Evolutionary conservation across 257 asterid species (phyloP).

Genomic region (Solanum tarapatanum): DNA sequence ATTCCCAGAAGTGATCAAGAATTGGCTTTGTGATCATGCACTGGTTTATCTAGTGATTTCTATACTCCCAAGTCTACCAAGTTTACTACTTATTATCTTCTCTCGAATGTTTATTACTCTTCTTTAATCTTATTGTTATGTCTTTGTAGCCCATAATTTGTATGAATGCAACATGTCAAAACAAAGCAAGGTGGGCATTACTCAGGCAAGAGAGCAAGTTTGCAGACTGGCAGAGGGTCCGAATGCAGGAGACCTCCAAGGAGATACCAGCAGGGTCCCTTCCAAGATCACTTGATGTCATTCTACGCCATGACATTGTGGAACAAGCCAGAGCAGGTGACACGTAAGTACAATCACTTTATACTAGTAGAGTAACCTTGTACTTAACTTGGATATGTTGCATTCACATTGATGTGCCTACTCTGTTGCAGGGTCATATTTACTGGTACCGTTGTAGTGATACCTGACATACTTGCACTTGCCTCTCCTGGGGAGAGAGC

Average conservation of each 20-base stretch:
- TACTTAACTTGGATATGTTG: background rate
- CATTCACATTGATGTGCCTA: background rate
- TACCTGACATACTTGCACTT: conserved; percentile 84
- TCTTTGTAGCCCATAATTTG: conserved; percentile 79
- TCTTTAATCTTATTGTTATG: background rate
- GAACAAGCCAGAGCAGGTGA: conserved; percentile 99
- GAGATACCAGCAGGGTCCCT: conserved; percentile 98
- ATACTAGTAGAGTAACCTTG: background rate
- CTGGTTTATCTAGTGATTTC: background rate
- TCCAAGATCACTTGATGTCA: conserved; percentile 93
- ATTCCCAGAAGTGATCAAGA: background rate
- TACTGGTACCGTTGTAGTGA: conserved; percentile 74
- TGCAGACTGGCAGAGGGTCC: conserved; percentile 97
- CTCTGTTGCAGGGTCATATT: conserved; percentile 62
- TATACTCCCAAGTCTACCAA: background rate
- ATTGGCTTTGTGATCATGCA: background rate
- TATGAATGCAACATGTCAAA: conserved; percentile 83
- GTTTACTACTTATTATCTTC: background rate
- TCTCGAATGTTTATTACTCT: background rate
- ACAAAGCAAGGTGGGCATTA: conserved; percentile 75
- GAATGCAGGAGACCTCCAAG: conserved; percentile 91
- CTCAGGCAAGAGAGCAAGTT: conserved; percentile 95
- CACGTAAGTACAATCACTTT: conserved; percentile 35
- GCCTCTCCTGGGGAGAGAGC: conserved; percentile 96
- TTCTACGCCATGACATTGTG: conserved; percentile 85